These are phyloP conservation scores for Stropharia rugosoannulata DNA, from an alignment of 768 basidiomycete species.

Conservation along the genomic window DNA sequence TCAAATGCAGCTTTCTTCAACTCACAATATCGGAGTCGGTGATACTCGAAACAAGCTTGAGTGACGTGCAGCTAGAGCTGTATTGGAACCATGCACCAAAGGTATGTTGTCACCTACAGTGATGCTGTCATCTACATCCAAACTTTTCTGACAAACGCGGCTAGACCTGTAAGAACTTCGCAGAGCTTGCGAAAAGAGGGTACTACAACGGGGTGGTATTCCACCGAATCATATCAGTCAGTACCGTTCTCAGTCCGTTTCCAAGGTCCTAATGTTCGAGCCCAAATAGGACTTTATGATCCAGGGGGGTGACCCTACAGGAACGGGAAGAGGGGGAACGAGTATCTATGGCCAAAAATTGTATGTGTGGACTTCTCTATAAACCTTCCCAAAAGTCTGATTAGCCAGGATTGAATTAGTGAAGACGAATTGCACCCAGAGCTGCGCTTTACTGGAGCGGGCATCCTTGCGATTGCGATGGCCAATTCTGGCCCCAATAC, in stretches of 20 bases:
- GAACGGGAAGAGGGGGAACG: constrained; percentile 89
- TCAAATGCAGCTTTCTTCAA: background rate
- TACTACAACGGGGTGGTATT: constrained; percentile 92
- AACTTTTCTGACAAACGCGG: constrained; percentile 16
- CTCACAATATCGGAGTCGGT: constrained; percentile 50
- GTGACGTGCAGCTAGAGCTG: constrained; percentile 86
- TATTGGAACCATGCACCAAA: constrained; percentile 90
- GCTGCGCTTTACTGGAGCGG: constrained; percentile 91
- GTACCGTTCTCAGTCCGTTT: constrained; percentile 18
- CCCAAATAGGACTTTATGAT: constrained; percentile 88
- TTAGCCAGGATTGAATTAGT: constrained; percentile 34
- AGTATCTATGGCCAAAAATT: constrained; percentile 90
- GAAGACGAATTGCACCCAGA: constrained; percentile 92
- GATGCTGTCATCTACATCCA: constrained; percentile 6
- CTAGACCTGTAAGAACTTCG: constrained; percentile 95
- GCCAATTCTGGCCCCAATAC: constrained; percentile 97
- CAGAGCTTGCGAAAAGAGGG: constrained; percentile 84
- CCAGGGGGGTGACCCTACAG: constrained; percentile 94
- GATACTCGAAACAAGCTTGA: constrained; percentile 78
- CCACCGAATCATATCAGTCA: constrained; percentile 86
- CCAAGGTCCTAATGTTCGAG: background rate
- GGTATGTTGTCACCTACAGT: constrained; percentile 28
- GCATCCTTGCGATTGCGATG: constrained; percentile 95
- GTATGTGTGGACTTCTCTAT: constrained; percentile 40
- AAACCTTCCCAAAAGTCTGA: background rate